A percentile compares a stretch with the other conserved stretches of the same genome.
Evolutionary conservation across 352 stramenopile genomes (phyloP).

Genomic region (Globisporangium mamillatum): DNA sequence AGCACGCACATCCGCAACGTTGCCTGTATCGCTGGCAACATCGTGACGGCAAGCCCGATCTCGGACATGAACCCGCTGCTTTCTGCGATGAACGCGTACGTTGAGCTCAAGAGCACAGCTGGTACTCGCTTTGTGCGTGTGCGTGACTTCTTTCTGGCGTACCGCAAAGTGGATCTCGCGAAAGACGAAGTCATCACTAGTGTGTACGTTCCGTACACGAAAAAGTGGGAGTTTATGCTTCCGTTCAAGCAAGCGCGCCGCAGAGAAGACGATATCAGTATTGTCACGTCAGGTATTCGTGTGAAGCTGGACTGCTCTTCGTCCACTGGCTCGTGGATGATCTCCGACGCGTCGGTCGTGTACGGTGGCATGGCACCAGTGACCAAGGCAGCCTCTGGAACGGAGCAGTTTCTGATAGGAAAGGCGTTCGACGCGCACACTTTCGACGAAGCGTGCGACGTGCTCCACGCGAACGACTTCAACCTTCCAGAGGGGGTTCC

Average conservation of each 20-base stretch:
- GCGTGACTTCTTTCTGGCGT: constrained; percentile 94
- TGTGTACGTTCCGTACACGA: constrained; percentile 88
- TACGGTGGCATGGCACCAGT: constrained; percentile 74
- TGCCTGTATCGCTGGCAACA: constrained; percentile 93
- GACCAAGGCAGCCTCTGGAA: constrained; percentile 51
- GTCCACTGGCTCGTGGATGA: constrained; percentile 75
- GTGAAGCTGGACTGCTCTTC: constrained; percentile 67
- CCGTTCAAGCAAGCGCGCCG: constrained; percentile 95
- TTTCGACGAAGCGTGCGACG: constrained; percentile 79
- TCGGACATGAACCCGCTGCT: constrained; percentile 97
- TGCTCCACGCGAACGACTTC: constrained; percentile 87
- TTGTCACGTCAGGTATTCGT: constrained; percentile 93
- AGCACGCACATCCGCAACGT: constrained; percentile 97
- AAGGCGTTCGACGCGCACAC: constrained; percentile 77
- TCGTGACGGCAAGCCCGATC: constrained; percentile 96
- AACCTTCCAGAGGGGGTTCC: constrained; percentile 89
- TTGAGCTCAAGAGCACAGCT: constrained; percentile 49
- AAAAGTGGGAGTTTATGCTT: constrained; percentile 90
- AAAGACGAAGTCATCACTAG: constrained; percentile 89
- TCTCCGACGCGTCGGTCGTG: constrained; percentile 51
- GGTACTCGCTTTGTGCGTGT: constrained; percentile 55
- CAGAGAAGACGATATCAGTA: constrained; percentile 97
- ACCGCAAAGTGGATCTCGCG: constrained; percentile 91
- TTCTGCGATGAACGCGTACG: constrained; percentile 76
- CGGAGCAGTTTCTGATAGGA: constrained; percentile 71